These are phyloP conservation scores for Neopestalotiopsis rosae DNA, from an alignment of 2,329 filamentous ascomycete species.

Conservation along the genomic window DNA sequence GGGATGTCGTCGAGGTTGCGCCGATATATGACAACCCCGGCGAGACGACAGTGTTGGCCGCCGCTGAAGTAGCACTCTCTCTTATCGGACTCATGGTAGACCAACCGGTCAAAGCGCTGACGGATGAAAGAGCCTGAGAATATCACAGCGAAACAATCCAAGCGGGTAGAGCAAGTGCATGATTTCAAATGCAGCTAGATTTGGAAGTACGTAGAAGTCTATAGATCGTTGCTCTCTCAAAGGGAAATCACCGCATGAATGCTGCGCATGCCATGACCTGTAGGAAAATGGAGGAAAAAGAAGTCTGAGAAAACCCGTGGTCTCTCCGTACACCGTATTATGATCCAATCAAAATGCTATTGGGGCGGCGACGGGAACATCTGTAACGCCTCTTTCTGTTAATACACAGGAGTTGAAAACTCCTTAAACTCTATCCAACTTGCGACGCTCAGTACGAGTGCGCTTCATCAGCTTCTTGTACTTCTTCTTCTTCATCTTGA, in stretches of 20 bases:
- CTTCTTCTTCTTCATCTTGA: constrained; percentile 99
- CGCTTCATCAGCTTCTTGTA: constrained; percentile 98
- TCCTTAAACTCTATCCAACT: constrained; percentile 70
- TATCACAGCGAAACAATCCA: neutral
- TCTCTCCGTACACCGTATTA: constrained; percentile 30
- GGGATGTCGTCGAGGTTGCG: constrained; percentile 81
- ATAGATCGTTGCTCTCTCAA: constrained; percentile 4
- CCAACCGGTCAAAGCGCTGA: constrained; percentile 31
- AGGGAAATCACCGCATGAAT: neutral
- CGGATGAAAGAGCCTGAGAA: neutral
- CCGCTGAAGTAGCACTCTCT: constrained; percentile 75
- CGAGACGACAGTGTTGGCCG: constrained; percentile 76
- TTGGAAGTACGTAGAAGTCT: constrained; percentile 13
- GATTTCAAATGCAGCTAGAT: constrained; percentile 13
- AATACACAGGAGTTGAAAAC: constrained; percentile 23
- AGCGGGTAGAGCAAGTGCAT: neutral
- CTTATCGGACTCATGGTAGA: constrained; percentile 70
- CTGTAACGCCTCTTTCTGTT: constrained; percentile 18
- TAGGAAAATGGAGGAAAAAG: neutral
- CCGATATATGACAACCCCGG: constrained; percentile 77
- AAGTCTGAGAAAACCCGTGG: constrained; percentile 23
- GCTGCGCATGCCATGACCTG: constrained; percentile 18
- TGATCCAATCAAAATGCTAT: constrained; percentile 22
- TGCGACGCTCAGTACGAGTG: constrained; percentile 86
- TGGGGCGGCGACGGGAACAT: neutral